These are phyloP conservation scores for Agarophyton chilense DNA, from an alignment of 23 red algal species.

Conservation along the genomic window DNA sequence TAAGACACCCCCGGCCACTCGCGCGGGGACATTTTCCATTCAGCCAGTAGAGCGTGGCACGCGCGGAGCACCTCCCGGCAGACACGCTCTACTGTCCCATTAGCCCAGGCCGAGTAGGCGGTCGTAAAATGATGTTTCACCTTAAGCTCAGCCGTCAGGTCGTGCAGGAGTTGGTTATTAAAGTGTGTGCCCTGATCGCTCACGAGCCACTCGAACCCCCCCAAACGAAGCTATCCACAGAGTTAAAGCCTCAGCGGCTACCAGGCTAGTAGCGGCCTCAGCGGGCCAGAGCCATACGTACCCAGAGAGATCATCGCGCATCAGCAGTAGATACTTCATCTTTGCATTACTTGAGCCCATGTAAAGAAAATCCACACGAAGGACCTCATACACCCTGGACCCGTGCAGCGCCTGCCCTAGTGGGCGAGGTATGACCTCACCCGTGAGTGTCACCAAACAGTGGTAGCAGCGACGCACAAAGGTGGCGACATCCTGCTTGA, in stretches of 20 bases:
- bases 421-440: constrained; percentile 13
- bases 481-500: not conserved
- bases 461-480: constrained; percentile 18
- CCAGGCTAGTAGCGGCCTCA: not conserved
- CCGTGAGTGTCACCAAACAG: not conserved
- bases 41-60: not conserved
- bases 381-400: not conserved
- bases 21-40: not conserved
- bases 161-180: not conserved
- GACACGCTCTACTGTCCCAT: constrained; percentile 1
- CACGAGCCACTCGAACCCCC: not conserved
- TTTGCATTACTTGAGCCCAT: constrained; percentile 1
- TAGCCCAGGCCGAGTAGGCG: not conserved
- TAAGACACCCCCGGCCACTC: not conserved
- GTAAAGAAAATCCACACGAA: constrained; percentile 21
- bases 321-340: not conserved
- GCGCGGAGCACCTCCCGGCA: not conserved
- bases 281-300: constrained; percentile 44
- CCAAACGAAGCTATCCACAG: constrained; percentile 24
- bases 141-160: not conserved
- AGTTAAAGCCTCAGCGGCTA: not conserved
- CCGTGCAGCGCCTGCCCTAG: constrained; percentile 31
- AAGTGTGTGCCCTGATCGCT: not conserved
- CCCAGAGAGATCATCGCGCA: constrained; percentile 7
- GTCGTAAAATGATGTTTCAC: not conserved